Evolutionary conservation across 2,329 filamentous ascomycete genomes (phyloP).

Genomic region (Epichloe hybrida): DNA sequence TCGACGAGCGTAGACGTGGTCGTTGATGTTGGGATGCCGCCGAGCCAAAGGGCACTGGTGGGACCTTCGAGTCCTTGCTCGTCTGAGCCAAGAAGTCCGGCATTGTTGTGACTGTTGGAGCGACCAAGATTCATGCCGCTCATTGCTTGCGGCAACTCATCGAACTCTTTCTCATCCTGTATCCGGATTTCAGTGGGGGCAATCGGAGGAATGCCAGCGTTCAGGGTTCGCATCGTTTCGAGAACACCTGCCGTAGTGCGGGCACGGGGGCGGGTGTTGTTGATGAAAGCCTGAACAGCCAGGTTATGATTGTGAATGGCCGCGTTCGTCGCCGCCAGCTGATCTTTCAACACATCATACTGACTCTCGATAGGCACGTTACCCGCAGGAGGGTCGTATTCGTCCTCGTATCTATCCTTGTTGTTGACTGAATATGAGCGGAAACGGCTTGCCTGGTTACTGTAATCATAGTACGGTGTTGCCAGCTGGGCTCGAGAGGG

Average conservation of each 20-base stretch:
- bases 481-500: slow-evolving; percentile 60
- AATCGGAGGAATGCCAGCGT: slow-evolving; percentile 56
- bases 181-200: slow-evolving; percentile 62
- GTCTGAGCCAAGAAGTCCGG: slow-evolving; percentile 56
- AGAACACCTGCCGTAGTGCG: slow-evolving; percentile 74
- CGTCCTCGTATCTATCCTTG: slow-evolving; percentile 89
- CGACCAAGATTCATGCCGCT: slow-evolving; percentile 63
- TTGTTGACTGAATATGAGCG: slow-evolving; percentile 97
- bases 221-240: slow-evolving; percentile 63
- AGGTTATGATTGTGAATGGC: slow-evolving; percentile 84
- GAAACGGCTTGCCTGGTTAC: slow-evolving; percentile 74
- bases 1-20: slow-evolving; percentile 89
- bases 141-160: slow-evolving; percentile 68
- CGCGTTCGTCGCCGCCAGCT: slow-evolving; percentile 49
- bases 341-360: slow-evolving; percentile 49
- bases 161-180: slow-evolving; percentile 64
- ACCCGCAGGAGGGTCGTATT: slow-evolving; percentile 43
- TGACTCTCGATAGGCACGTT: slow-evolving; percentile 36
- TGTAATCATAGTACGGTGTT: slow-evolving; percentile 61
- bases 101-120: slow-evolving; percentile 46
- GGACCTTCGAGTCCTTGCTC: slow-evolving; percentile 76
- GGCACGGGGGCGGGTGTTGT: slow-evolving; percentile 74
- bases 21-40: slow-evolving; percentile 92
- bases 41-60: slow-evolving; percentile 89
- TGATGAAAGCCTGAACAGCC: slow-evolving; percentile 83